Evolutionary conservation across 1,284 basidiomycete genomes (phyloP).

Genomic region (Heterobasidion parviporum): DNA sequence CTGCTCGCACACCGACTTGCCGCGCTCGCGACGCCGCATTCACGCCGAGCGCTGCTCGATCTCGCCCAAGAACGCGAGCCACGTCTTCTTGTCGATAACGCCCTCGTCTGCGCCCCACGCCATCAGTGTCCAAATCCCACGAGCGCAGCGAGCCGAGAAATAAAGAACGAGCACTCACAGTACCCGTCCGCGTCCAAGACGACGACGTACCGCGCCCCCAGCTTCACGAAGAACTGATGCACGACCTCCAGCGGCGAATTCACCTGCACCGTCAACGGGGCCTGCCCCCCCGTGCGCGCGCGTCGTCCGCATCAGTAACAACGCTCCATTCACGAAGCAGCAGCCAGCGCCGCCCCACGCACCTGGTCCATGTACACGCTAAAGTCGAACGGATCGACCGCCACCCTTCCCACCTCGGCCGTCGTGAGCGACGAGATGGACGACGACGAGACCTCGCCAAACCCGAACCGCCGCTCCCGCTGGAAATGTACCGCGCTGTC

Average conservation of each 20-base stretch:
- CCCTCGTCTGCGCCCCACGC: slow-evolving; percentile 59
- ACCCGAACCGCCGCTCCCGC: slow-evolving; percentile 31
- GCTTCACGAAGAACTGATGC: slow-evolving; percentile 87
- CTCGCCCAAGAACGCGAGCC: slow-evolving; percentile 76
- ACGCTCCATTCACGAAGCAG: not conserved
- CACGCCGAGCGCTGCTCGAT: slow-evolving; percentile 34
- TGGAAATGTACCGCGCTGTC: slow-evolving; percentile 63
- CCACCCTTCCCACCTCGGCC: slow-evolving; percentile 13
- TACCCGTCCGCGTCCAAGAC: slow-evolving; percentile 78
- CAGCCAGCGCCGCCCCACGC: slow-evolving; percentile 15
- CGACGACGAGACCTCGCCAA: slow-evolving; percentile 35
- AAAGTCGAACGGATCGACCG: slow-evolving; percentile 69
- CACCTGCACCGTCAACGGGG: slow-evolving; percentile 75
- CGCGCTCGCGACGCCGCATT: not conserved
- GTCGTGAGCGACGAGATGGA: slow-evolving; percentile 56
- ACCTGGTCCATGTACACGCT: slow-evolving; percentile 89
- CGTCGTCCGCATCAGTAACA: not conserved
- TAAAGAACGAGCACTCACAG: slow-evolving; percentile 44
- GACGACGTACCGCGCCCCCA: slow-evolving; percentile 86
- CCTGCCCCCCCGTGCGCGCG: slow-evolving; percentile 33
- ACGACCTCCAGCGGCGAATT: slow-evolving; percentile 85
- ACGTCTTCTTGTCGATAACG: slow-evolving; percentile 88
- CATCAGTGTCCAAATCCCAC: slow-evolving; percentile 1
- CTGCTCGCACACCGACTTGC: too few relatives aligned
- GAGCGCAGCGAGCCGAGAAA: not conserved